Evolutionary conservation across 2,329 filamentous ascomycete genomes (phyloP), one percentile per base, ranked within the genome.

Genomic region (Diaporthe sp.): DNA sequence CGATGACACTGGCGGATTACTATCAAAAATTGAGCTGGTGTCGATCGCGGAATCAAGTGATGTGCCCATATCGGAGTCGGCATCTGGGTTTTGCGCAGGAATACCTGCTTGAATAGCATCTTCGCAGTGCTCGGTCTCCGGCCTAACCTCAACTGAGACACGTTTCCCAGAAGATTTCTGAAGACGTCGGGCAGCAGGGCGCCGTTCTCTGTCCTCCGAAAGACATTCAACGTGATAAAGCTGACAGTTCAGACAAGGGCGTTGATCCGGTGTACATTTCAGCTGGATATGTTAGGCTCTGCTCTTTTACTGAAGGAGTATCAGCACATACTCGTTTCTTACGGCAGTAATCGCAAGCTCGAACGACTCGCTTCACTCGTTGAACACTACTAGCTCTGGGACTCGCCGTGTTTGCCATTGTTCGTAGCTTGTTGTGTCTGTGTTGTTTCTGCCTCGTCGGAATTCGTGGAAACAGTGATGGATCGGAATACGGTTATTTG

Each of bases 321-420:
- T n/a, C 60, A 12, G 25, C 13, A 63, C 60, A 20, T 44, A 44
- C 60, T 63, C 60, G 12, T 20, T 47, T 63, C 25, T 63, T 63
- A 44, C 60, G 60, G 39, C 60, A 63, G 37, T 63, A 63, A 63
- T 63, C 60, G 39, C 60, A 63, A 5, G 60, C 60, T 42, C 60
- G 60, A 28, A 63, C 39, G 25, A 44, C 60, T 44, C 60, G 60
- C 25, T 47, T 63, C 39, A 63, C 37, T 47, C 60, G 37, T 20
- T 63, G 60, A 7, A 31, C 8, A 61, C 20, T 3, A 44, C 3
- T 63, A 5, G n/a, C 39, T 47, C 12, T 28, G 7, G 39, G 60
- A 15, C 39, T 63, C 12, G 60, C n/a, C 31, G 39, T 28, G 25
- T 31, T 63, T 15, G 60, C 39, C 60, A 63, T 63, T 17, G 39